Evolutionary conservation across 108 stramenopile species (phyloP), one percentile per base, ranked within the genome.

Genomic region (Skeletonema tropicum): DNA sequence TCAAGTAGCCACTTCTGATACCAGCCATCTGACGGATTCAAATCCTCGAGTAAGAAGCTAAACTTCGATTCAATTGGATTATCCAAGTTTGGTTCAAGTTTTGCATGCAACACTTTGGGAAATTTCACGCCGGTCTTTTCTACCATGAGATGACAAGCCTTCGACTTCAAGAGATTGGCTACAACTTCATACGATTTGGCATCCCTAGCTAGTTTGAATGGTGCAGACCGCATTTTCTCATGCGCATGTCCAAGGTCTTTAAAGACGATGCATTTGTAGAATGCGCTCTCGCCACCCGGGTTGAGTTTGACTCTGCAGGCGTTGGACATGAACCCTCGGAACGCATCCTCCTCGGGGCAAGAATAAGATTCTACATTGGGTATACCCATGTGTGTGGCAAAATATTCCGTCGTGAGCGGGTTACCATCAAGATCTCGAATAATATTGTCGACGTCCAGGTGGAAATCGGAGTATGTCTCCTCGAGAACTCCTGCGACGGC

Each of bases 201-300:
- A 63, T 91, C 90, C 5, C 90, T 67, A 13, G 58, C 48, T 15
- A 82, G 17, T 71, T 91, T 91, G 70, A 77, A 70, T 10, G 90
- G 90, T 11, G 84, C 68, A n/a, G 64, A 71, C 32, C 63, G 62
- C 15, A 75, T 33, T 58, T 90, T 90, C 25, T 79, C 66, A 31
- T 74, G 46, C 13, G 89, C 82, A 52, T 86, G 85, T 17, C 71
- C 79, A 3, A 90, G 70, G 60, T 90, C 80, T 5, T 61, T 66
- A 68, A 90, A 83, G 21, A 77, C 85, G 6, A 88, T 65, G 7
- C 89, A 75, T 58, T 90, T 90, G 83, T 85, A 87, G 60, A 90
- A 90, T 7, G 80, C 80, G 19, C 76, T 62, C 36, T 62, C 61
- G 19, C 70, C 70, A 60, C 70, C 57, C 4, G 70, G 70, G 2